Evolutionary conservation across 176 grass and related monocot species (phyloP).

Genomic region (Avena eriantha): DNA sequence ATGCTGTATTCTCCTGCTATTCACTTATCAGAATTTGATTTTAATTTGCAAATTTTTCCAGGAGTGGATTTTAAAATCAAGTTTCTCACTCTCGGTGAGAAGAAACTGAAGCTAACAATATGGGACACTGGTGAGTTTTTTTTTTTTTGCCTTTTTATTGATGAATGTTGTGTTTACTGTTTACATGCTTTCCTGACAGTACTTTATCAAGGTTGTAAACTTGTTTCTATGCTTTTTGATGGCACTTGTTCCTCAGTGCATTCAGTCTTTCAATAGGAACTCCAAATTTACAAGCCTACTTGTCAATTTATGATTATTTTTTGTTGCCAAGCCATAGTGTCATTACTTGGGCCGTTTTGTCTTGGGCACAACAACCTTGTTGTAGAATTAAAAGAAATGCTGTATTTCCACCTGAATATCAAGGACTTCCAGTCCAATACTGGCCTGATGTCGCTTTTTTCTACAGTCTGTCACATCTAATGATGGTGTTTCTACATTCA

Average conservation of each 20-base stretch:
- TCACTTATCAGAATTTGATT: neutral
- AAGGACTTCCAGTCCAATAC: neutral
- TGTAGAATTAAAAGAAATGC: neutral
- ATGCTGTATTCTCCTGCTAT: neutral
- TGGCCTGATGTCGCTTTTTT: neutral
- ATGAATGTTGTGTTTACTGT: neutral
- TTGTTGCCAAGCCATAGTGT: neutral
- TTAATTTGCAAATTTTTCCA: slow-evolving; percentile 32
- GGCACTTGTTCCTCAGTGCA: neutral
- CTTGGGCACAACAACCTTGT: neutral
- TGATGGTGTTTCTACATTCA: neutral
- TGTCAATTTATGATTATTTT: neutral
- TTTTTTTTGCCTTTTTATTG: neutral
- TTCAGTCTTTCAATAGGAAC: neutral
- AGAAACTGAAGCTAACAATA: slow-evolving; percentile 95
- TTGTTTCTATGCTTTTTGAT: neutral
- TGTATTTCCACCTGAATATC: neutral
- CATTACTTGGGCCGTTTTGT: neutral
- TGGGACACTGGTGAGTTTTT: slow-evolving; percentile 86
- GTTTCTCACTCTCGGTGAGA: slow-evolving; percentile 69
- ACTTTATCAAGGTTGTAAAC: neutral
- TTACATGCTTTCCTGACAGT: neutral
- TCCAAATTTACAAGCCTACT: neutral
- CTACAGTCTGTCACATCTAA: slow-evolving; percentile 1
- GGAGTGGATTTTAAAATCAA: slow-evolving; percentile 99